Percentiles rank a stretch among this genome's conserved stretches.
Conservation (phyloP, 768 basidiomycete genomes). For the Coprinopsis marcescibilis region DNA sequence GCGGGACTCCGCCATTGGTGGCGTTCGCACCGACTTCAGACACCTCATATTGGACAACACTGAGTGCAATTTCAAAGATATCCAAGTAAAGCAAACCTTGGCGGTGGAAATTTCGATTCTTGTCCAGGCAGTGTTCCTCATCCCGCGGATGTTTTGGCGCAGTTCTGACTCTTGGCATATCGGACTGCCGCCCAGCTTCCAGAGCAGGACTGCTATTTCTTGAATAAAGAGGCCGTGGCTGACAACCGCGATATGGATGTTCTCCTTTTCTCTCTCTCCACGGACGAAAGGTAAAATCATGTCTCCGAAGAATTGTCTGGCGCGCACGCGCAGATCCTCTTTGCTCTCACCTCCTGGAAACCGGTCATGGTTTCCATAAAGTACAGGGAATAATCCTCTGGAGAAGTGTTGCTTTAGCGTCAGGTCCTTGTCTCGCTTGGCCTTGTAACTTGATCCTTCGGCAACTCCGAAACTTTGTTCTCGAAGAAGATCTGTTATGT, state of each 20-base stretch:
- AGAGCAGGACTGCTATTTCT: slow-evolving; percentile 49
- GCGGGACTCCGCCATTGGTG: background rate
- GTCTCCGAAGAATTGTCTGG: slow-evolving; percentile 43
- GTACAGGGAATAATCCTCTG: slow-evolving; percentile 46
- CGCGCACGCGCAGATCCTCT: slow-evolving; percentile 55
- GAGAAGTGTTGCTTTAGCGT: slow-evolving; percentile 45
- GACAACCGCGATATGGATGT: slow-evolving; percentile 53
- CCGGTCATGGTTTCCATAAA: slow-evolving; percentile 37
- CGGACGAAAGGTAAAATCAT: slow-evolving; percentile 53
- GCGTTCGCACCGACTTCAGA: background rate
- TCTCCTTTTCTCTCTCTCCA: slow-evolving; percentile 18
- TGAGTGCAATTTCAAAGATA: background rate
- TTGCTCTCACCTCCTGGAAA: slow-evolving; percentile 73
- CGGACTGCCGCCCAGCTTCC: slow-evolving; percentile 30
- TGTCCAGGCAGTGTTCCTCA: slow-evolving; percentile 70
- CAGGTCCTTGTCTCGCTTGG: slow-evolving; percentile 24
- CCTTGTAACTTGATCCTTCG: slow-evolving; percentile 53
- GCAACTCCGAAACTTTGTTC: slow-evolving; percentile 69
- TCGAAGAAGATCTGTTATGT: slow-evolving; percentile 45
- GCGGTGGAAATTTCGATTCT: slow-evolving; percentile 42
- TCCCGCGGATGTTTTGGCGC: slow-evolving; percentile 36
- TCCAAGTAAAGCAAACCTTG: slow-evolving; percentile 23
- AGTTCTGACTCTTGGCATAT: slow-evolving; percentile 15
- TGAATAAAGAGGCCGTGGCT: slow-evolving; percentile 73
- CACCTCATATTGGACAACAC: too few relatives aligned